Percentiles rank a stretch among this genome's conserved stretches.
Evolutionary conservation across 2,329 filamentous ascomycete genomes (phyloP).

Genomic region (Fusarium decemcellulare): DNA sequence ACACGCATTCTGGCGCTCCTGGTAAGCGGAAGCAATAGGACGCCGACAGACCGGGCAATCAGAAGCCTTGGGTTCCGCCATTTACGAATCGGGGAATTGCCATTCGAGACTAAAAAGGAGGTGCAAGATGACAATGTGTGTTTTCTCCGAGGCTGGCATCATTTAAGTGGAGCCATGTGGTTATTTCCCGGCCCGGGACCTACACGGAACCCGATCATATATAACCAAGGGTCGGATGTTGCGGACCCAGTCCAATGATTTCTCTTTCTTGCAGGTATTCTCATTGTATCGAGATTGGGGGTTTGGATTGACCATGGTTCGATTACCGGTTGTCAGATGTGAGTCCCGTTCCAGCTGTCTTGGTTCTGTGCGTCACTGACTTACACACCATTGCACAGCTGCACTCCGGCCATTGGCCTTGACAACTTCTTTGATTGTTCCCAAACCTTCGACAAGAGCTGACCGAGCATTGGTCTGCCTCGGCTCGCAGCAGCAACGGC

Average conservation of each 20-base stretch:
- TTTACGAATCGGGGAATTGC: background rate
- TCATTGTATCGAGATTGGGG: background rate
- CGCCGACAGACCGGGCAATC: conserved; percentile 10
- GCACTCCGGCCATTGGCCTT: conserved; percentile 11
- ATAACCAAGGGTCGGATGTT: background rate
- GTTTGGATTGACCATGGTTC: background rate
- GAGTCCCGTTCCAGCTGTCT: background rate
- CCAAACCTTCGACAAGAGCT: background rate
- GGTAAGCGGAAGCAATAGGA: background rate
- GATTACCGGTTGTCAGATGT: conserved; percentile 14
- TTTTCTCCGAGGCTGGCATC: conserved; percentile 21
- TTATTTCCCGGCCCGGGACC: conserved; percentile 22
- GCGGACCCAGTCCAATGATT: too few species aligned
- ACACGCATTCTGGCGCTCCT: background rate
- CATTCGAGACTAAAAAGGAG: background rate
- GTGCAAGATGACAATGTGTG: conserved; percentile 20
- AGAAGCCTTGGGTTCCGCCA: background rate
- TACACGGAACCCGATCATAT: background rate
- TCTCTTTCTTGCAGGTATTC: background rate
- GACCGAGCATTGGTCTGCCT: background rate
- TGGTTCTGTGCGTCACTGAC: background rate
- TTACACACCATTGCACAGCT: conserved; percentile 20
- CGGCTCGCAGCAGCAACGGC: background rate
- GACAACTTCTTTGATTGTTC: background rate
- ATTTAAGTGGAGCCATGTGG: conserved; percentile 25